Base-by-base conservation (phyloP, 108 stramenopile genomes). In the Cyclotella baltica region DNA sequence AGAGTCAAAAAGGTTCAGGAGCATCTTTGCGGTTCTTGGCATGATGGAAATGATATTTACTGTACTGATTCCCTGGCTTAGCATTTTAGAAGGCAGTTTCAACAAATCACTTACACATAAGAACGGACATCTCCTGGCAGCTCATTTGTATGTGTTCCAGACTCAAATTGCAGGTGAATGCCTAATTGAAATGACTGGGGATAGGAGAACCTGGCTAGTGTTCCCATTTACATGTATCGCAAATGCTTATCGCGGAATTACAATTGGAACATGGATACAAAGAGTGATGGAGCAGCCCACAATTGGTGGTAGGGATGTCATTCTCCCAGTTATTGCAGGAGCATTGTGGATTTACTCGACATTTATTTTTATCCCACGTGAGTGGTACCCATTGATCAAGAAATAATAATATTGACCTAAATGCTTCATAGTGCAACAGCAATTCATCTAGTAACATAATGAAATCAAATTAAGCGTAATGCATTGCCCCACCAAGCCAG, bases 91-190 rank as follows among this genome's bases (percentile, higher is more conserved):
- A 27, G 69, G 70, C 30, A 51, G 53, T 31, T 69, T 76, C 6
- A 62, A 76, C 31, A 70, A 68, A 38, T 20, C 52, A 2, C 34
- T 43, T 28, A 80, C 67, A 28, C n/a, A 30, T 5, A 68, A 58
- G 18, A 66, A 75, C 36, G 78, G 78, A 25, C 43, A 80, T 46
- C 73, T 80, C 15, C 22, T 80, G 27, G 73, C 78, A 25, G 48
- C 78, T 28, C 78, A 80, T 30, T 57, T 80, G n/a, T 74, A 75
- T 63, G 57, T 80, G 15, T 80, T 80, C 29, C 78, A 80, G n/a
- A 67, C 78, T 25, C 78, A 80, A 23, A 80, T 80, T 27, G 74
- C 78, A 10, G 56, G 69, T 15, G 78, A 80, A 56, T 75, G 74
- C 34, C 38, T 80, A 0, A 74, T 80, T 20, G 37, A 20, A 16